These are phyloP conservation scores for Trifolium pratense DNA, from an alignment of 306 rosid species.

Conservation along the genomic window DNA sequence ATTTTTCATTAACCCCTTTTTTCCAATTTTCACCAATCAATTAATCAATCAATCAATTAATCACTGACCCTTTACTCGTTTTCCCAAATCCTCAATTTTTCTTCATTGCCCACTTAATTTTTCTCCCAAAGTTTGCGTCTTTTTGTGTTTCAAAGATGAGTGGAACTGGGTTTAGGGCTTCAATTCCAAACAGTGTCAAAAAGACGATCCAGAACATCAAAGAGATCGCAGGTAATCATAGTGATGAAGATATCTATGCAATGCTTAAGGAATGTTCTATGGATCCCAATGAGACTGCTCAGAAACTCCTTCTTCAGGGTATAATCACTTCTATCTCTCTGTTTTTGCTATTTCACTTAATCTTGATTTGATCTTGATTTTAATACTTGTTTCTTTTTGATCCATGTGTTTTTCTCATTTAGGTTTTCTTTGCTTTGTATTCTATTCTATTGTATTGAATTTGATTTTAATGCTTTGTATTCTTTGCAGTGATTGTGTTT, in stretches of 20 bases:
- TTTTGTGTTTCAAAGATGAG: conserved; percentile 62
- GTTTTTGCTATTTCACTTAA: conserved; percentile 5
- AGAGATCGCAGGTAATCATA: conserved; percentile 87
- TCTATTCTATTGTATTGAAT: conserved; percentile 3
- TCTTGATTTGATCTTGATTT: conserved; percentile 45
- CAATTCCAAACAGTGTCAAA: conserved; percentile 74
- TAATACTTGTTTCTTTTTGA: conserved; percentile 45
- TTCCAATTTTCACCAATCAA: conserved; percentile 30
- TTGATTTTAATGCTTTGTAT: background rate
- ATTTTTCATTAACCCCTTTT: conserved; percentile 36
- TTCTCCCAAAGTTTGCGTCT: conserved; percentile 36
- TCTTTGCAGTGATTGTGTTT: conserved; percentile 41
- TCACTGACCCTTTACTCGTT: conserved; percentile 23
- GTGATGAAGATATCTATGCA: conserved; percentile 89
- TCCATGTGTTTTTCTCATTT: conserved; percentile 51
- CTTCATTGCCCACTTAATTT: conserved; percentile 31
- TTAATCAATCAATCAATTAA: conserved; percentile 42
- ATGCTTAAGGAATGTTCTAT: conserved; percentile 94
- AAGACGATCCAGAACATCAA: conserved; percentile 79
- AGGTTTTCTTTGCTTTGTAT: conserved; percentile 41
- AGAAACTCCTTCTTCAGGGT: conserved; percentile 96
- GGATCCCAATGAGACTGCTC: conserved; percentile 97
- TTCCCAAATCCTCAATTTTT: conserved; percentile 9
- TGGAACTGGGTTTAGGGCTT: conserved; percentile 79
- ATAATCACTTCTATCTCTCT: conserved; percentile 25